Evolutionary conservation across 2,329 filamentous ascomycete genomes (phyloP), one percentile per base, ranked within the genome.

Genomic region (Pseudogymnoascus pannorum): DNA sequence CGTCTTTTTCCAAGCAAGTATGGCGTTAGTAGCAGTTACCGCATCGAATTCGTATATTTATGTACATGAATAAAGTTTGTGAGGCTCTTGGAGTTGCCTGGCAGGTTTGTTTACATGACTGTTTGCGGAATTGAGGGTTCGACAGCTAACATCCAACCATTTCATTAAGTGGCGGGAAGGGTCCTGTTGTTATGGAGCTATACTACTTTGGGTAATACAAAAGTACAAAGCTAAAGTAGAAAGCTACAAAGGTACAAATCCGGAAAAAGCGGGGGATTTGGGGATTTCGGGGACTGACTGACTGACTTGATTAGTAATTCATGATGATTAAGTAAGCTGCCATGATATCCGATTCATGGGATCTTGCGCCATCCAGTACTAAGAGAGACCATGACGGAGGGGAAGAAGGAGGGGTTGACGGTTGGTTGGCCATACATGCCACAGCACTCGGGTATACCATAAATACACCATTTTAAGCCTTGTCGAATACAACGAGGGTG

Each of bases 11-110:
- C 22, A 7, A 26, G 42, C 6, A 26, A 12, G 2, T 48, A 24
- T 1, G 14, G 22, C 26, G 42, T 26, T 48, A 48, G 42, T 8
- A 48, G 42, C 22, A 48, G 42, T 48, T 26, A 48, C 42, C 42
- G 42, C 42, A 48, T 48, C 16, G 22, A 48, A 14, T 8, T 48
- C 22, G 42, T 48, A 48, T 48, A 44, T 48, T 24, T 48, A 48
- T 48, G 42, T 26, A 24, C 22, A 48, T 48, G 42, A 48, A 48
- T 48, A 16, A 16, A 16, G 42, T 48, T 48, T 20, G n/a, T 48
- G 42, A 48, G 42, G 42, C 42, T 48, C 42, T n/a, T 48, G 42
- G 42, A 48, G 42, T 48, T 48, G 42, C 42, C 42, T 48, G 22
- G 42, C 12, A 4, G 42, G 42, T 48, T 48, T 48, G 42, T 48